These are phyloP conservation scores for Clitopilus hobsonii DNA, from an alignment of 768 basidiomycete genomes.

Conservation along the genomic window DNA sequence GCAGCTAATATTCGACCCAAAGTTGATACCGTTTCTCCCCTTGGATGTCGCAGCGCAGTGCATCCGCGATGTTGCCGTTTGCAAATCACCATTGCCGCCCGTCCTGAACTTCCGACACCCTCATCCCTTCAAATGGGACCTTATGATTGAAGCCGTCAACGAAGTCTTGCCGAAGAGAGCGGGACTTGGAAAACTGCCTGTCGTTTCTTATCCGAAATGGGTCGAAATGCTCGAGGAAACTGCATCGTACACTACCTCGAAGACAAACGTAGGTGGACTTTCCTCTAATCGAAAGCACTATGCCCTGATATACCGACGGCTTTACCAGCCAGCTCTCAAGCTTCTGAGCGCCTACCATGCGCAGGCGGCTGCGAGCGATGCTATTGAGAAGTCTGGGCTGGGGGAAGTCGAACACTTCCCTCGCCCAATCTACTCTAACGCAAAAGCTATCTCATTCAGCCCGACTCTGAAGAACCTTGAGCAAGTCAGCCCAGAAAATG, in stretches of 20 bases:
- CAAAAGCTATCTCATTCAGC: not conserved
- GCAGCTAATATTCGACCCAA: not conserved
- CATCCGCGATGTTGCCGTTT: not conserved
- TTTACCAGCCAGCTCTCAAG: not conserved
- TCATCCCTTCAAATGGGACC: conserved; percentile 1
- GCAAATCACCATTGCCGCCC: not conserved
- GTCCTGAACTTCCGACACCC: conserved; percentile 2
- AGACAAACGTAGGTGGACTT: not conserved
- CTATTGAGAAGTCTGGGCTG: not conserved
- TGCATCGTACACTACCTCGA: conserved; percentile 6
- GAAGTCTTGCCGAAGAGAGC: not conserved
- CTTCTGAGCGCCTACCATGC: not conserved
- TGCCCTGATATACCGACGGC: not conserved
- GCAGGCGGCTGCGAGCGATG: not conserved
- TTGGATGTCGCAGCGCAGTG: conserved; percentile 3
- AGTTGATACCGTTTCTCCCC: conserved; percentile 15
- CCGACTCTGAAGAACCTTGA: not conserved
- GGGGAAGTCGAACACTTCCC: not conserved
- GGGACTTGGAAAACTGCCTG: conserved; percentile 15
- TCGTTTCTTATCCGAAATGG: conserved; percentile 32
- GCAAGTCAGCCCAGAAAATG: not conserved
- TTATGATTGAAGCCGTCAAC: conserved; percentile 1
- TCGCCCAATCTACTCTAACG: not conserved
- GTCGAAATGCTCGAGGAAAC: conserved; percentile 18
- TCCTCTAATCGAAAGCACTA: not conserved